Base-by-base conservation (phyloP, 208 protist genomes). In the Wallacemonas rigidus region DNA sequence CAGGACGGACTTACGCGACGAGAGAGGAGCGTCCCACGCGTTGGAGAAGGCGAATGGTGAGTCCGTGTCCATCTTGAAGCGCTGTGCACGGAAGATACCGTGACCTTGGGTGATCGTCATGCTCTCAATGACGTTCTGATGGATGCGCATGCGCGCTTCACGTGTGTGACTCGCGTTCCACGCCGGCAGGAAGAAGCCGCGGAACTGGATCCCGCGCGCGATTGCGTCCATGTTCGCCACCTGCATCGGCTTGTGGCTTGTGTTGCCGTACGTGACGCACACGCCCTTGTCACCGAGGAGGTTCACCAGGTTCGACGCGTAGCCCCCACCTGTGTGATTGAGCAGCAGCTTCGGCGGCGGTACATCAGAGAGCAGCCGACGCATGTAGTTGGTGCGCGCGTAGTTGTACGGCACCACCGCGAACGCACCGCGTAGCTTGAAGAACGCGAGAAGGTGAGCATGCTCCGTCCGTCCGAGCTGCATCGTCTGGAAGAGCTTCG, bases 221-320 rank as follows among this genome's bases (percentile, higher is more conserved):
- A 99, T 98, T 2, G 93, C 85, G 68, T 94, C 88, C 73, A 89
- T 87, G 56, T 98, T 98, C 11, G 98, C 82, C 14, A 99, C 76
- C 69, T 94, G 87, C 58, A 99, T 89, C 6, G 97, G 96, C 77
- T 98, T 81, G 70, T 93, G 85, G 40, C 91, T 97, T 79, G 98
- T 98, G 79, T 93, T 98, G 60, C 98, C 98, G 79, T 99, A 99
- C 2, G 98, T 99, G 11, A 99, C 97, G 51, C 98, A 87, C 3
- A 91, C 86, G 51, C 95, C 97, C 47, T 88, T 77, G 58, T 98
- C 86, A 45, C 89, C 96, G 11, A 99, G 83, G 4, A 94, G 83
- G 40, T 95, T 90, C 26, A 95, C 80, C 50, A 99, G 75, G 72
- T 96, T 86, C 14, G 95, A 96, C 3, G 90, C 94, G 69, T 85